Base-by-base conservation (phyloP, 2,329 filamentous ascomycete species). In the Ophiocordyceps robertsii region DNA sequence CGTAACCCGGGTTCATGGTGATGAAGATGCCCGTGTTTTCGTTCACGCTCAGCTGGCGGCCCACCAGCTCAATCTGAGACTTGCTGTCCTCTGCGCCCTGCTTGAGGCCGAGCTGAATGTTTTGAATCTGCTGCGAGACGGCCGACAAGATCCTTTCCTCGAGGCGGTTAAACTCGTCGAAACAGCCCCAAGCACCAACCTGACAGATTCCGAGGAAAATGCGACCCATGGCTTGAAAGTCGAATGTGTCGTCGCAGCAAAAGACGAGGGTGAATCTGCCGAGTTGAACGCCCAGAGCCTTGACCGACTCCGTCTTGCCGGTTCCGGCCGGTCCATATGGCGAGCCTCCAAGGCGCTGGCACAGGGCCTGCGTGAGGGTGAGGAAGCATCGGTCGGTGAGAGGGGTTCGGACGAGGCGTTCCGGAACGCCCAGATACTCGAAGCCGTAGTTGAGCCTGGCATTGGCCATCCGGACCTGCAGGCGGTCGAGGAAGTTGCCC, bases 131-230 rank as follows among this genome's bases (percentile, higher is more conserved):
- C 62, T 99, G 92, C 17, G 93, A 98, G 14, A 99, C 93, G 16
- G 92, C 92, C 37, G 93, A 98, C 47, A 99, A 66, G 46, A 99
- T 99, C 49, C 92, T 81, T 67, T 99, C 92, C 57, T 99, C 92
- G 17, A 99, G 72, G 74, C 92, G 85, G 65, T 99, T 99, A 72
- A 99, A 99, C 68, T 99, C 92, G 57, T 99, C 92, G 63, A 99
- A 99, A 69, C 92, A 99, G 55, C 93, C 93, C 92, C 92, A 99
- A 5, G 92, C 92, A 60, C 92, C 92, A 39, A 99, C 92, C 62
- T 98, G 92, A 61, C 93, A 98, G 48, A 99, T 94, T 73, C 92
- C 92, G 31, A 98, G 73, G 75, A 99, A 98, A 54, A 99, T 99
- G 52, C 92, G 86, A 13, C 93, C 93, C 92, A 99, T 98, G 40